phyloP scores from a whole-genome alignment of 2,329 filamentous ascomycete genomes.

The Aspergillus thermomutatus region DNA sequence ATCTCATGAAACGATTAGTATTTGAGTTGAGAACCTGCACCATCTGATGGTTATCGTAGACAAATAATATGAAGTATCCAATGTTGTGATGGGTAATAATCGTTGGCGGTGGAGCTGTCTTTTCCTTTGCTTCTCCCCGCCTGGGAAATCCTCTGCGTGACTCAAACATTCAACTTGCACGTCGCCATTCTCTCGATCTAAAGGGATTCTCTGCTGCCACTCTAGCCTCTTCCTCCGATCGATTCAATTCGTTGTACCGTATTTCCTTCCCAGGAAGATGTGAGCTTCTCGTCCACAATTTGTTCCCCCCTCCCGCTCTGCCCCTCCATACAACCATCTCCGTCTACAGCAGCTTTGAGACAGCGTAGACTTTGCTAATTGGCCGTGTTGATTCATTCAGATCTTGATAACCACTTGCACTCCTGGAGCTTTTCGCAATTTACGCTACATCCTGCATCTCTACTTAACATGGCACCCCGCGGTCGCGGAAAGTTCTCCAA shows the following conservation, averaged over 20 bases:
- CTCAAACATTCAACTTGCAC: background rate
- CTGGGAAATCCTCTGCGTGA: constrained; percentile 3
- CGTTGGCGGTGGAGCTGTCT: background rate
- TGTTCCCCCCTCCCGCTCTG: background rate
- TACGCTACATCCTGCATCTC: background rate
- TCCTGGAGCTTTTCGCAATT: background rate
- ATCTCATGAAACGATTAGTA: background rate
- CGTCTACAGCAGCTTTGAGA: background rate
- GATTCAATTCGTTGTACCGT: background rate
- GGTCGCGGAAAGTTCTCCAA: constrained; percentile 95
- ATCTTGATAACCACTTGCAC: background rate
- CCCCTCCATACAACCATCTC: background rate
- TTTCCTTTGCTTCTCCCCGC: background rate
- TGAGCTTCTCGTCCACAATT: background rate
- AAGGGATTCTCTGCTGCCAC: background rate
- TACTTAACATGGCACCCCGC: constrained; percentile 45
- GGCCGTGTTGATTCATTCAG: background rate
- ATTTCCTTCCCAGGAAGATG: background rate
- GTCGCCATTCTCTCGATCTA: background rate
- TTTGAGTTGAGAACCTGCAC: background rate
- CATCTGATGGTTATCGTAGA: background rate
- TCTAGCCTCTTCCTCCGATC: background rate
- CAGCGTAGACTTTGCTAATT: background rate
- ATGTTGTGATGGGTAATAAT: background rate
- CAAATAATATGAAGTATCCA: background rate